Conservation (phyloP, 2,329 filamentous ascomycete genomes). For the Penicillium sp. region DNA sequence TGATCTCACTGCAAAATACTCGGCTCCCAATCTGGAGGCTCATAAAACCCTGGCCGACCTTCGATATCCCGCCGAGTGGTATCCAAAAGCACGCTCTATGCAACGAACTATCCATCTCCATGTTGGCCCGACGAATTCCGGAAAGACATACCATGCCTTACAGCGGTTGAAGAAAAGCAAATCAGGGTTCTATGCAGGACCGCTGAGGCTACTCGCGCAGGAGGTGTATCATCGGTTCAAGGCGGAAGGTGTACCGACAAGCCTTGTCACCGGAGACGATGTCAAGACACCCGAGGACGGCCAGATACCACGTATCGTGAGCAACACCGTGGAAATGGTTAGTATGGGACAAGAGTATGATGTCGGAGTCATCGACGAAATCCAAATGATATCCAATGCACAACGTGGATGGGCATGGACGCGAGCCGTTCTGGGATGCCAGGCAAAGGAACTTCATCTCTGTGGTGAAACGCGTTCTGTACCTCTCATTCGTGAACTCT, state of each 20-base stretch:
- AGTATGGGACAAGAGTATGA: constrained; percentile 66
- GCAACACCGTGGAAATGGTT: constrained; percentile 95
- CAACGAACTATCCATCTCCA: constrained; percentile 88
- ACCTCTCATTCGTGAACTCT: constrained; percentile 75
- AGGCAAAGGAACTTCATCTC: constrained; percentile 86
- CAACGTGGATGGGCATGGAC: constrained; percentile 95
- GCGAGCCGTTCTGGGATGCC: constrained; percentile 81
- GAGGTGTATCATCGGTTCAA: constrained; percentile 90
- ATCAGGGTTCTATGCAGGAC: constrained; percentile 86
- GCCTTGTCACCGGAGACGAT: constrained; percentile 90
- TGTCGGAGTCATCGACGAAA: constrained; percentile 96
- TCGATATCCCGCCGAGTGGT: constrained; percentile 92
- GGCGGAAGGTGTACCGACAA: constrained; percentile 75
- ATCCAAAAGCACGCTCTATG: constrained; percentile 76
- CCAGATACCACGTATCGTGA: constrained; percentile 64
- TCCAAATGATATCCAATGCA: constrained; percentile 87
- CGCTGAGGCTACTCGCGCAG: constrained; percentile 83
- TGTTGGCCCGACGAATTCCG: constrained; percentile 95
- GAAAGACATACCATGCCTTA: constrained; percentile 94
- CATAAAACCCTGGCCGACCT: constrained; percentile 76
- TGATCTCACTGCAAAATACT: constrained; percentile 62
- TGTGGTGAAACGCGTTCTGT: constrained; percentile 89
- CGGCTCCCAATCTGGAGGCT: constrained; percentile 58
- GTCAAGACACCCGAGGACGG: constrained; percentile 66
- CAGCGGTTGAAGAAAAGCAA: constrained; percentile 78